A percentile compares a stretch with the other conserved stretches of the same genome.
These are phyloP conservation scores for Annulohypoxylon bovei DNA, from an alignment of 495 filamentous ascomycete species.

Conservation along the genomic window DNA sequence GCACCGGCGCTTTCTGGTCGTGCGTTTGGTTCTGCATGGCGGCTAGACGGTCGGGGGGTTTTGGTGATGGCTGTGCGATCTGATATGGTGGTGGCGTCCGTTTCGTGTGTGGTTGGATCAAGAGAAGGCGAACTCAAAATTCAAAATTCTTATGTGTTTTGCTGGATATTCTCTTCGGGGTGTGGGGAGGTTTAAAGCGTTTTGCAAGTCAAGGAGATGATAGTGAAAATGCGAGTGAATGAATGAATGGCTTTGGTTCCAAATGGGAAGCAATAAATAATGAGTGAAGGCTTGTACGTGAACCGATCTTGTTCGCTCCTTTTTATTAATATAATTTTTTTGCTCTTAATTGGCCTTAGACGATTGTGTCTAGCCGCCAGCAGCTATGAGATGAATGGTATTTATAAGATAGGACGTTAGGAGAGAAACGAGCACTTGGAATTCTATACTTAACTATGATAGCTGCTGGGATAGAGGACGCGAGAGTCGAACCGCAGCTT, in stretches of 20 bases:
- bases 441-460: conserved; percentile 37
- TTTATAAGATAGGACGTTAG: conserved; percentile 26
- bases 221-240: neutral
- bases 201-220: neutral
- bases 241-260: neutral
- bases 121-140: neutral
- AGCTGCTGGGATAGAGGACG: conserved; percentile 38
- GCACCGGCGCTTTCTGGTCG: conserved; percentile 15
- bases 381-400: conserved; percentile 40
- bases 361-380: conserved; percentile 46
- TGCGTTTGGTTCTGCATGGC: conserved; percentile 40
- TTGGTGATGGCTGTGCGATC: neutral
- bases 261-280: conserved; percentile 4
- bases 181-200: neutral
- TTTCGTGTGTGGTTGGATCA: neutral
- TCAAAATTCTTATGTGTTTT: neutral
- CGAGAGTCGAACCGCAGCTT: conserved; percentile 17
- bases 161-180: neutral
- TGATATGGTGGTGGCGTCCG: neutral
- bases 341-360: conserved; percentile 33
- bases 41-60: neutral
- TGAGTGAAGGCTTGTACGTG: conserved; percentile 14
- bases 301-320: conserved; percentile 2
- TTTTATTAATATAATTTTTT: neutral
- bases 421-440: conserved; percentile 44